phyloP scores from a whole-genome alignment of 1,284 basidiomycete genomes.

The Cryptococcus sp. region DNA sequence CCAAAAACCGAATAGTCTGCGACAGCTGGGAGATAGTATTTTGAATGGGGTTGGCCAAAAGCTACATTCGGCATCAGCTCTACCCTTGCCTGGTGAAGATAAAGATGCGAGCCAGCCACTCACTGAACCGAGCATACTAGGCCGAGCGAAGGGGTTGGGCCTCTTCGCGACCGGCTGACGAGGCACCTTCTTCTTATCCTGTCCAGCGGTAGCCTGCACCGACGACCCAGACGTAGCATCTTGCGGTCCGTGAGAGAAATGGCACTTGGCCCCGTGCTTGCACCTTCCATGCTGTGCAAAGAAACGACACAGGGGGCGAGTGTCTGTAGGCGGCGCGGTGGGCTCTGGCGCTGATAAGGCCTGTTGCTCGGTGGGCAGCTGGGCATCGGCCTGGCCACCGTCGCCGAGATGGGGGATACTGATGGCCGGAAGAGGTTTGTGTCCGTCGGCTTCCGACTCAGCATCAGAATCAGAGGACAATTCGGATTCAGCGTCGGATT shows the following conservation, averaged over 20 bases:
- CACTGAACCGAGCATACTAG: conserved; percentile 71
- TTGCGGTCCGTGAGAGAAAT: conserved; percentile 25
- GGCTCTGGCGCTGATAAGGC: neutral
- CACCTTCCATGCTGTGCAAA: conserved; percentile 41
- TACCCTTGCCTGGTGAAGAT: neutral
- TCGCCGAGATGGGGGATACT: too few relatives aligned
- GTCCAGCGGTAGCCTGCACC: neutral
- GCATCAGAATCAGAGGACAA: conserved; percentile 6
- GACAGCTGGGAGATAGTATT: conserved; percentile 88
- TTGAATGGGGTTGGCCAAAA: conserved; percentile 77
- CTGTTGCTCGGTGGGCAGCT: too few relatives aligned
- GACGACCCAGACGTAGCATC: neutral
- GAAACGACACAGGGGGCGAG: conserved; percentile 32
- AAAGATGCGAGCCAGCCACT: conserved; percentile 32
- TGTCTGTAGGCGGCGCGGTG: neutral
- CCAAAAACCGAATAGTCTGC: conserved; percentile 87
- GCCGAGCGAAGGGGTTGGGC: conserved; percentile 66
- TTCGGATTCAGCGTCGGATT: conserved; percentile 20
- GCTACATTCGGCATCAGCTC: conserved; percentile 17
- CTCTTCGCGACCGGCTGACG: conserved; percentile 58
- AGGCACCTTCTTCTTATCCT: conserved; percentile 25
- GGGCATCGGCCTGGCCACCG: too few relatives aligned
- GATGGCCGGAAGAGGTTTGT: too few relatives aligned
- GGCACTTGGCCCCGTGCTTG: conserved; percentile 36
- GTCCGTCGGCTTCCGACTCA: neutral